These are phyloP conservation scores for Boletus rex-veris DNA, from an alignment of 768 basidiomycete genomes.

Conservation along the genomic window DNA sequence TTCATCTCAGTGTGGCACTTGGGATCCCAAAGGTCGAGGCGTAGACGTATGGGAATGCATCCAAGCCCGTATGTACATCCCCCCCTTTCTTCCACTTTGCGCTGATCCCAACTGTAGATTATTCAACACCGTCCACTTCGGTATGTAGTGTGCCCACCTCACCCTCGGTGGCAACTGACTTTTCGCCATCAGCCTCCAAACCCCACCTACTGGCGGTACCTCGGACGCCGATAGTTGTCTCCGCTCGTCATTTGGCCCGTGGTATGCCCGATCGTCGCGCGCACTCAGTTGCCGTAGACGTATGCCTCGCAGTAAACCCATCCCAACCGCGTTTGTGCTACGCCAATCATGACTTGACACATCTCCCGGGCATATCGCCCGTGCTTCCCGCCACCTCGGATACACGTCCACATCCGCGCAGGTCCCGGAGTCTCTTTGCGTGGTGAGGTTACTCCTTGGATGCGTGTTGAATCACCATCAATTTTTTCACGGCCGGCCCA, in stretches of 20 bases:
- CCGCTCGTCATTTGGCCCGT: background rate
- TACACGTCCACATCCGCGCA: slow-evolving; percentile 1
- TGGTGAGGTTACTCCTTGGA: slow-evolving; percentile 1
- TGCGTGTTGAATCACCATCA: slow-evolving; percentile 10
- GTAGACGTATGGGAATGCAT: slow-evolving; percentile 79
- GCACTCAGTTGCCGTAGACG: background rate
- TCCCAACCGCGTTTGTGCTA: slow-evolving; percentile 2
- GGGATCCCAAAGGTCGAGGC: slow-evolving; percentile 62
- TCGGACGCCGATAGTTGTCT: slow-evolving; percentile 38
- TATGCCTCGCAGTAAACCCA: background rate
- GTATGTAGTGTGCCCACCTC: slow-evolving; percentile 18
- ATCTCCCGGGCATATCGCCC: slow-evolving; percentile 1
- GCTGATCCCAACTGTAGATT: slow-evolving; percentile 40
- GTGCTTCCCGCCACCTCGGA: slow-evolving; percentile 5
- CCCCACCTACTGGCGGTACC: slow-evolving; percentile 42
- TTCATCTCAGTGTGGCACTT: slow-evolving; percentile 66
- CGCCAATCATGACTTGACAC: slow-evolving; percentile 5
- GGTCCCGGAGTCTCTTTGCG: slow-evolving; percentile 1
- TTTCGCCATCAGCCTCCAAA: slow-evolving; percentile 39
- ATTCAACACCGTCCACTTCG: slow-evolving; percentile 51
- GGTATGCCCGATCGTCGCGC: slow-evolving; percentile 3
- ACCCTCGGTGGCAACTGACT: background rate
- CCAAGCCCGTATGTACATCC: slow-evolving; percentile 47
- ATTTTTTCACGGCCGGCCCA: slow-evolving; percentile 21
- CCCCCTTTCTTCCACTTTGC: background rate